Evolutionary conservation across 345 rosid species (phyloP).

Genomic region (Carallia pectinifolia): DNA sequence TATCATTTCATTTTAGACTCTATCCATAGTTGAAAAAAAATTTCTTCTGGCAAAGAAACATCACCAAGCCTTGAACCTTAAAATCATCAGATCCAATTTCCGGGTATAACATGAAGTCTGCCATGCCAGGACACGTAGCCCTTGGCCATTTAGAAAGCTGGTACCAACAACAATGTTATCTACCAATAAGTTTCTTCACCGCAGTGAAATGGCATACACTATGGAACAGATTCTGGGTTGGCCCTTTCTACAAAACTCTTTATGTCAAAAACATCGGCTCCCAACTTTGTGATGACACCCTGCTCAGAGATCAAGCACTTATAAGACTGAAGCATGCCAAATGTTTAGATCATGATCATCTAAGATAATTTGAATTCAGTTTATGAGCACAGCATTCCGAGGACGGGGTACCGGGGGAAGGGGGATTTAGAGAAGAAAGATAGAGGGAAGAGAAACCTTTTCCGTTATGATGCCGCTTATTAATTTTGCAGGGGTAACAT

Average conservation of each 20-base stretch:
- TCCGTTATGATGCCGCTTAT: conserved; percentile 82
- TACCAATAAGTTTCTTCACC: too few species aligned
- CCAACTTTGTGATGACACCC: conserved; percentile 71
- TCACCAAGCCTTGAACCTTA: too few species aligned
- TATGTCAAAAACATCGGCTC: conserved; percentile 49
- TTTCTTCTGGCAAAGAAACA: too few species aligned
- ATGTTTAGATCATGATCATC: neutral
- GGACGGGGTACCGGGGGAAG: neutral
- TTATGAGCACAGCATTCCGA: neutral
- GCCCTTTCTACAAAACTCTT: conserved; percentile 43
- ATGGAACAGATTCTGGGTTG: neutral
- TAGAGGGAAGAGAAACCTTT: conserved; percentile 44
- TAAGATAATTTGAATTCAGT: neutral
- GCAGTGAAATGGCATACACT: neutral
- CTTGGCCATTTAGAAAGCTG: too few species aligned
- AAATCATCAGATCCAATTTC: too few species aligned
- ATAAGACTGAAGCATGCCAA: neutral
- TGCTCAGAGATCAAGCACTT: conserved; percentile 23
- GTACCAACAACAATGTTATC: too few species aligned
- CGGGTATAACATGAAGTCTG: too few species aligned
- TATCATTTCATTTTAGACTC: too few species aligned
- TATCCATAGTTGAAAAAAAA: too few species aligned
- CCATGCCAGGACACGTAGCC: too few species aligned
- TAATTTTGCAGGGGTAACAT: conserved; percentile 80
- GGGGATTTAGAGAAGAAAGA: neutral